Evolutionary conservation across 495 filamentous ascomycete genomes (phyloP).

Genomic region (Penicillium fimorum): DNA sequence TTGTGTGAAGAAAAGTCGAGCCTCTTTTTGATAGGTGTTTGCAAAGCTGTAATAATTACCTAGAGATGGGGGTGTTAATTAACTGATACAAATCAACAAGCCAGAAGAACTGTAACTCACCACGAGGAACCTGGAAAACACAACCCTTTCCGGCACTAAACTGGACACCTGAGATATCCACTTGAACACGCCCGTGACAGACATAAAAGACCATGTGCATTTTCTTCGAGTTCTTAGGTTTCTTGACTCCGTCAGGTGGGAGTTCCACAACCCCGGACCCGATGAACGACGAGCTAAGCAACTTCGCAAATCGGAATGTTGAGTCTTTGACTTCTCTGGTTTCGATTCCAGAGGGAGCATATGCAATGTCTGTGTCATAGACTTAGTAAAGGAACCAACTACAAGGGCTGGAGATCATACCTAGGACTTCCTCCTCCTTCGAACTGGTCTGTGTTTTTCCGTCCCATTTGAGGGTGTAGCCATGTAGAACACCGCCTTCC

Average conservation of each 20-base stretch:
- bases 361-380: slow-evolving; percentile 60
- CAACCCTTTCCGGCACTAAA: slow-evolving; percentile 85
- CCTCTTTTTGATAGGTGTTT: slow-evolving; percentile 65
- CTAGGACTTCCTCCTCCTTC: slow-evolving; percentile 57
- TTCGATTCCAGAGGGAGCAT: slow-evolving; percentile 70
- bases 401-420: slow-evolving; percentile 32
- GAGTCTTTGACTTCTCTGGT: slow-evolving; percentile 71
- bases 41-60: slow-evolving; percentile 83
- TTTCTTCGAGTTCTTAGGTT: slow-evolving; percentile 82
- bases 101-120: slow-evolving; percentile 51
- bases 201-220: slow-evolving; percentile 98
- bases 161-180: slow-evolving; percentile 68
- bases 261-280: slow-evolving; percentile 87
- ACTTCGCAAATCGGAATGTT: slow-evolving; percentile 82
- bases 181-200: slow-evolving; percentile 69
- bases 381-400: slow-evolving; percentile 15
- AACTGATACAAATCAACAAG: background rate
- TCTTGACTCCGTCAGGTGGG: slow-evolving; percentile 75
- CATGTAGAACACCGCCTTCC: slow-evolving; percentile 56
- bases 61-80: slow-evolving; percentile 29
- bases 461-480: slow-evolving; percentile 59
- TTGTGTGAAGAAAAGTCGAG: slow-evolving; percentile 82
- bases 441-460: slow-evolving; percentile 46
- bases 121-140: slow-evolving; percentile 90
- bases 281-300: slow-evolving; percentile 78